Percentiles rank a stretch among this genome's conserved stretches.
Evolutionary conservation across 163 green algal genomes (phyloP).

Genomic region (Botryococcus braunii): DNA sequence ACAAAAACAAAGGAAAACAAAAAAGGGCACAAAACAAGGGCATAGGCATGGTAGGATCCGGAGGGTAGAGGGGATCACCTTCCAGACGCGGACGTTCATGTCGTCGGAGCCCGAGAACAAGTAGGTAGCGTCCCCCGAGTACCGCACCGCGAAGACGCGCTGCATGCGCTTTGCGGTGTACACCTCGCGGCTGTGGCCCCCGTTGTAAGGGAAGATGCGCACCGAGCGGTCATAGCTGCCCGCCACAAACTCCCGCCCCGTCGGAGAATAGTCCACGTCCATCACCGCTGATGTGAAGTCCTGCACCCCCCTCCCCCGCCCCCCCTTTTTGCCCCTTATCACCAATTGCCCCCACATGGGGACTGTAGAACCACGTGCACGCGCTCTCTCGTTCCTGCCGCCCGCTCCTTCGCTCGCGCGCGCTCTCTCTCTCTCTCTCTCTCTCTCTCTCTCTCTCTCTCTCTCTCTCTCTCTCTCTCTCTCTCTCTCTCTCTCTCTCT

Average conservation of each 20-base stretch:
- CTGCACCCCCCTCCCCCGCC: conserved; percentile 29
- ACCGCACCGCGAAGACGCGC: conserved; percentile 80
- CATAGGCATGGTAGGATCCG: not conserved
- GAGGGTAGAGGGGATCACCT: conserved; percentile 38
- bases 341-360: too few relatives aligned
- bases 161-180: conserved; percentile 98
- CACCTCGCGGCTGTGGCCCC: conserved; percentile 70
- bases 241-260: conserved; percentile 90
- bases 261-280: conserved; percentile 97
- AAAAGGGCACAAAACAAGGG: not conserved
- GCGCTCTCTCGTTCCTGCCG: too few relatives aligned
- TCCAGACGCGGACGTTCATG: conserved; percentile 99
- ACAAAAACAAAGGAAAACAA: too few relatives aligned
- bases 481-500: too few relatives aligned
- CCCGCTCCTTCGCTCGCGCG: too few relatives aligned
- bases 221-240: conserved; percentile 82
- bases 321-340: too few relatives aligned
- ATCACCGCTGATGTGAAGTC: conserved; percentile 93
- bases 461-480: too few relatives aligned
- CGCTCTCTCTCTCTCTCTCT: too few relatives aligned
- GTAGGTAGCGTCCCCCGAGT: conserved; percentile 85
- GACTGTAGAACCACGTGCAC: too few relatives aligned
- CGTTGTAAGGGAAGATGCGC: conserved; percentile 80
- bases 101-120: conserved; percentile 93
- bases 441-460: too few relatives aligned